Conservation (phyloP, 1,139 yeast species). For the Diutina pseudorugosa region DNA sequence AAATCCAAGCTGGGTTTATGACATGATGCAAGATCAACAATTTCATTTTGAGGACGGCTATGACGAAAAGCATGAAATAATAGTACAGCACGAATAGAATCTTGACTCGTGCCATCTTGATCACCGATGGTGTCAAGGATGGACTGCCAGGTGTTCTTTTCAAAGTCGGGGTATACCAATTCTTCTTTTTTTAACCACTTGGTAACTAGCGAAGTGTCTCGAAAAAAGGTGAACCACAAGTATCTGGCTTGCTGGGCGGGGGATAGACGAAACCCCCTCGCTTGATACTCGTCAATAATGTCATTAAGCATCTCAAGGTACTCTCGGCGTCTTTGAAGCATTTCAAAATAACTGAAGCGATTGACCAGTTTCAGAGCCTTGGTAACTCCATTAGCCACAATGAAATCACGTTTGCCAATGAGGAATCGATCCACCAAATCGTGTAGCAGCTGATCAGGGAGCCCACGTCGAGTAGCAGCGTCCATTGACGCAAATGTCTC, state of each 20-base stretch:
- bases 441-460: not conserved
- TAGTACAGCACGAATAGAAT: not conserved
- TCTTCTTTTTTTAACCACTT: not conserved
- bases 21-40: not conserved
- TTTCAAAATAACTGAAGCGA: not conserved
- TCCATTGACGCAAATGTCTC: not conserved
- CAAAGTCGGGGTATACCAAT: not conserved
- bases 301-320: not conserved
- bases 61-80: not conserved
- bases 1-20: not conserved
- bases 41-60: not conserved
- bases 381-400: not conserved
- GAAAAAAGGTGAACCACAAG: not conserved
- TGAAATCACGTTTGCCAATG: not conserved
- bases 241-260: not conserved
- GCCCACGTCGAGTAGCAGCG: not conserved
- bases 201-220: not conserved
- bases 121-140: not conserved
- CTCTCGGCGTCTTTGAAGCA: not conserved
- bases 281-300: not conserved
- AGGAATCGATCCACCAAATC: not conserved
- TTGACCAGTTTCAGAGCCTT: not conserved
- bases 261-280: not conserved
- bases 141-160: not conserved
- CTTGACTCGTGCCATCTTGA: not conserved